Evolutionary conservation across 2,329 filamentous ascomycete genomes (phyloP), one percentile per base, ranked within the genome.

Genomic region (Alternaria angustiovoidea): DNA sequence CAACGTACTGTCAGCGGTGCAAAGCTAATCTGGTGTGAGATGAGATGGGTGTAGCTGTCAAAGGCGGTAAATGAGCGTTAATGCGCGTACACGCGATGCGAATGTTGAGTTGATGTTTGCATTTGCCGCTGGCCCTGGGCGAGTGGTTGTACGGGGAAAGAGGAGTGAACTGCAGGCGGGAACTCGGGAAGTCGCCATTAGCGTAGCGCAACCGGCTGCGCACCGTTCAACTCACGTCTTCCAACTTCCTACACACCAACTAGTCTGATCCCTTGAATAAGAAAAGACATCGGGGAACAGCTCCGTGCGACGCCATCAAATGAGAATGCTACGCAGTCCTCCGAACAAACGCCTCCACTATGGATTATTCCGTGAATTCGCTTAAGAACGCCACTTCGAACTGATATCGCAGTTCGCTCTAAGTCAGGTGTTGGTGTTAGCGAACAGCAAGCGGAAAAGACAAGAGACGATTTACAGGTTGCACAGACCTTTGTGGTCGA

Each of bases 111-210:
- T 36, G 30, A 38, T 26, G 32, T 49, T 49, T 49, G 46, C 46
- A 49, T 49, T 18, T 49, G 46, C 46, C 20, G 46, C 46, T 49
- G 30, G 32, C 32, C 46, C 46, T 49, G 46, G 46, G 46, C 46
- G 46, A 49, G 46, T 49, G 46, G 32, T 9, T 32, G 30, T 32
- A 48, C 30, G 30, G 46, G 46, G 46, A 48, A 36, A 20, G 46
- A 49, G 46, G 32, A 38, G 46, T 49, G 46, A 49, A 49, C 46
- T 49, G 46, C 32, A 38, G 20, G 46, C 20, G 46, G 32, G 46
- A 36, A 24, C 46, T 49, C 46, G 30, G 32, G 30, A 49, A 24
- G 46, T 49, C 32, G 46, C 46, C 30, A 49, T 32, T 38, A 49
- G 46, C 9, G 18, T n/a, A 49, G 16, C 46, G 30, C 39, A 42